Evolutionary conservation across 1,284 basidiomycete genomes (phyloP).

Genomic region (Cystobasidiaceae sp.): DNA sequence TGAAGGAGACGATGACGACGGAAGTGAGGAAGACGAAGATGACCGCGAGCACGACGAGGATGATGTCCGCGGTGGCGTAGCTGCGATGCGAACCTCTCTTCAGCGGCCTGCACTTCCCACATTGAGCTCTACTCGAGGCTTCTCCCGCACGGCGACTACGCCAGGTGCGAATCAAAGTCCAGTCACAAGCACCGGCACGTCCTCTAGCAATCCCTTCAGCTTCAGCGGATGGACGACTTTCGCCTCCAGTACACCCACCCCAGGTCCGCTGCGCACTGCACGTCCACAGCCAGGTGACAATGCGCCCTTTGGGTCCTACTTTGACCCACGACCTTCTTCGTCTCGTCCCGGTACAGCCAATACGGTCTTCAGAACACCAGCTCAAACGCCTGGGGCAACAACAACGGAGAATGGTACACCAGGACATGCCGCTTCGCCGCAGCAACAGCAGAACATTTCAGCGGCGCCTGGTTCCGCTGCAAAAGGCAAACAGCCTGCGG

Average conservation of each 20-base stretch:
- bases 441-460: constrained; percentile 23
- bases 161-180: neutral
- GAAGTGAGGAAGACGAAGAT: constrained; percentile 19
- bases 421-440: constrained; percentile 31
- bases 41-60: constrained; percentile 13
- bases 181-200: neutral
- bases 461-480: constrained; percentile 10
- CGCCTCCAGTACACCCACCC: constrained; percentile 36
- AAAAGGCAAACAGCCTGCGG: neutral
- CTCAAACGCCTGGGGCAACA: constrained; percentile 31
- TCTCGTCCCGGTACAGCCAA: neutral
- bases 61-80: constrained; percentile 20
- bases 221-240: constrained; percentile 37
- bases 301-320: constrained; percentile 33
- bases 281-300: constrained; percentile 21
- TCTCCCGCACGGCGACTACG: constrained; percentile 4
- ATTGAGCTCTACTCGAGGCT: constrained; percentile 16
- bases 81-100: constrained; percentile 8
- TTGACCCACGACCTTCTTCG: constrained; percentile 34
- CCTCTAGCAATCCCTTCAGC: constrained; percentile 1
- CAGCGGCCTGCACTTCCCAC: constrained; percentile 22
- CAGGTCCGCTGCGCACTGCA: constrained; percentile 33
- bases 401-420: constrained; percentile 23
- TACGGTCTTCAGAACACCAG: constrained; percentile 7
- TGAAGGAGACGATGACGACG: constrained; percentile 21